phyloP scores from a whole-genome alignment of 2,329 filamentous ascomycete genomes.

The Cladosporium sphaerospermum region DNA sequence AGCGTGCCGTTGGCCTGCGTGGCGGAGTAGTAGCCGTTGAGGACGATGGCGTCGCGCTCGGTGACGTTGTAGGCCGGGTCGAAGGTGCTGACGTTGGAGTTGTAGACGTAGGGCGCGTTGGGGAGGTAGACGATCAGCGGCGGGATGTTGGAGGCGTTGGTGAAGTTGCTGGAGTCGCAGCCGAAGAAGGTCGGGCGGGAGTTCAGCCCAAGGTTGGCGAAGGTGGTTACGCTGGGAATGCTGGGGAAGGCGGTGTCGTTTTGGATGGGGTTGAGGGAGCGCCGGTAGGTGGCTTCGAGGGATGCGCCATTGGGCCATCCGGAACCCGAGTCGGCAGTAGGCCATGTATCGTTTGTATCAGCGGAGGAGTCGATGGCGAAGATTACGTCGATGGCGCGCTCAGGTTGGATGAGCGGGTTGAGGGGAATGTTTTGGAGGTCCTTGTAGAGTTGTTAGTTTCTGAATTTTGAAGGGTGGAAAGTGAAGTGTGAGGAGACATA shows the following conservation, averaged over 20 bases:
- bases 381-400: conserved; percentile 69
- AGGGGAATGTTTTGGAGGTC: conserved; percentile 75
- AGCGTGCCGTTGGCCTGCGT: conserved; percentile 76
- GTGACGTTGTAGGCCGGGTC: conserved; percentile 55
- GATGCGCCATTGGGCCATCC: conserved; percentile 74
- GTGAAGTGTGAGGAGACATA: not conserved
- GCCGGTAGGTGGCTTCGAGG: conserved; percentile 66
- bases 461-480: too few species aligned
- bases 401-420: conserved; percentile 67
- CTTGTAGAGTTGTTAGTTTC: not conserved
- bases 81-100: conserved; percentile 77
- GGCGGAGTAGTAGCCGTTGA: conserved; percentile 77
- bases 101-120: conserved; percentile 57
- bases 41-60: conserved; percentile 72
- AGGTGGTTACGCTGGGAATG: conserved; percentile 68
- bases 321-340: conserved; percentile 31
- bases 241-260: conserved; percentile 67
- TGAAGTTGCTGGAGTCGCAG: conserved; percentile 61
- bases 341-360: conserved; percentile 49
- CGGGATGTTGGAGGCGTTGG: conserved; percentile 35
- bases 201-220: conserved; percentile 72
- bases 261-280: conserved; percentile 51
- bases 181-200: conserved; percentile 70
- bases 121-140: conserved; percentile 84
- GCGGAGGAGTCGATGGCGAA: conserved; percentile 75